A percentile compares a stretch with the other conserved stretches of the same genome.
These are phyloP conservation scores for Castanea mollissima DNA, from an alignment of 306 rosid genomes.

Conservation along the genomic window DNA sequence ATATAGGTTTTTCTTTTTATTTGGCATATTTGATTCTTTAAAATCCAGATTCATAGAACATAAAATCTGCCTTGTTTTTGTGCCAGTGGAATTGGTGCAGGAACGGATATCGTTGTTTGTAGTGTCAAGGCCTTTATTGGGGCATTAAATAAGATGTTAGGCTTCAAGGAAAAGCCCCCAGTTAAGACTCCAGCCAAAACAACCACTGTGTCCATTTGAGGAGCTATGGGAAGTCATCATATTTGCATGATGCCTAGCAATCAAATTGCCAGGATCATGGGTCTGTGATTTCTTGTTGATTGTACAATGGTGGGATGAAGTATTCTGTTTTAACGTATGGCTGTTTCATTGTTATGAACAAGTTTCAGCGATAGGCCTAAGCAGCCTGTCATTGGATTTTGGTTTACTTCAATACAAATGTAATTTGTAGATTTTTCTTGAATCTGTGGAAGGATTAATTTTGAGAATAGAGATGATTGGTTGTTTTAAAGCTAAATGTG, in stretches of 20 bases:
- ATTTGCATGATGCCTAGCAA: neutral
- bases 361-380: neutral
- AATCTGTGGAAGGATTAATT: neutral
- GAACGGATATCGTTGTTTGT: constrained; percentile 94
- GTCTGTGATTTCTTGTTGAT: neutral
- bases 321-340: neutral
- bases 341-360: neutral
- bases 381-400: neutral
- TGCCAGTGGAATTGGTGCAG: constrained; percentile 79
- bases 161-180: constrained; percentile 48
- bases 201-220: constrained; percentile 33
- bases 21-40: constrained; percentile 15
- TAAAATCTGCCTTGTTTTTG: neutral
- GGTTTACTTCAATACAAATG: neutral
- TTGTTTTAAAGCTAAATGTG: neutral
- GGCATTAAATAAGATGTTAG: constrained; percentile 85
- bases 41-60: neutral
- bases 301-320: neutral
- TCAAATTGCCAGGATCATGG: neutral
- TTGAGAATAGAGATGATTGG: neutral
- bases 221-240: neutral
- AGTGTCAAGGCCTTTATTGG: constrained; percentile 90
- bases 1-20: neutral
- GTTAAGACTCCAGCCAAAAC: constrained; percentile 25
- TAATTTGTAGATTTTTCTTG: neutral